Percentiles rank a stretch among this genome's conserved stretches.
phyloP scores from a whole-genome alignment of 352 stramenopile species.

The Phytophthora pistaciae region DNA sequence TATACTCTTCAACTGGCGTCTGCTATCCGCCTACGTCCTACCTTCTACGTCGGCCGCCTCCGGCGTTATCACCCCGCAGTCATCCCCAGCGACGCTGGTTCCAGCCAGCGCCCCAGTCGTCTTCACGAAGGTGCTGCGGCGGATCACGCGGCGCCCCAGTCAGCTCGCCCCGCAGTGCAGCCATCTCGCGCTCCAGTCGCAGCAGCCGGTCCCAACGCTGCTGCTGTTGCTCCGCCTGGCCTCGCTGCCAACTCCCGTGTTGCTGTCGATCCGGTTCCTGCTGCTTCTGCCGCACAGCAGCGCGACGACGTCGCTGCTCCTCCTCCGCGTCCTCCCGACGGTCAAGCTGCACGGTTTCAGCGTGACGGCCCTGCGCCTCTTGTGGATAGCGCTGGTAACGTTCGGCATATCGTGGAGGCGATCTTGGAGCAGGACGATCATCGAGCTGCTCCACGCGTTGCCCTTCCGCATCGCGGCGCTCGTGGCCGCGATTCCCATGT shows the following conservation, averaged over 20 bases:
- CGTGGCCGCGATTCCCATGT: not conserved
- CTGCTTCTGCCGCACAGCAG: not conserved
- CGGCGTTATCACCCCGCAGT: slow-evolving; percentile 11
- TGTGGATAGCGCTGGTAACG: slow-evolving; percentile 1
- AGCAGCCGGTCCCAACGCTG: slow-evolving; percentile 1
- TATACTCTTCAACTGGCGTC: slow-evolving; percentile 29
- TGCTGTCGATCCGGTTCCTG: no score
- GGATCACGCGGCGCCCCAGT: not conserved
- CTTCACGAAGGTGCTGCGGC: not conserved
- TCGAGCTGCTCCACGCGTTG: not conserved
- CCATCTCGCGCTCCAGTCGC: slow-evolving; percentile 1
- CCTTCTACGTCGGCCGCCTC: slow-evolving; percentile 23
- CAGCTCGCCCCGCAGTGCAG: not conserved
- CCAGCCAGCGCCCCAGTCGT: not conserved
- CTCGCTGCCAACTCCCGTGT: no score
- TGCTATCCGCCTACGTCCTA: slow-evolving; percentile 21
- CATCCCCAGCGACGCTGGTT: slow-evolving; percentile 1
- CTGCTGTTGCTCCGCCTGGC: not conserved
- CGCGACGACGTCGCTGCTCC: not conserved
- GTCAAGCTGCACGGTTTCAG: not conserved
- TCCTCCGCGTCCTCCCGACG: not conserved
- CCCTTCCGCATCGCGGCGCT: not conserved
- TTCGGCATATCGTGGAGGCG: slow-evolving; percentile 7
- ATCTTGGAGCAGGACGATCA: slow-evolving; percentile 1
- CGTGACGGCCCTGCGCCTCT: not conserved